Percentiles rank a stretch among this genome's conserved stretches.
These are phyloP conservation scores for Saturnispora ahearnii DNA, from an alignment of 805 yeast genomes.

Conservation along the genomic window DNA sequence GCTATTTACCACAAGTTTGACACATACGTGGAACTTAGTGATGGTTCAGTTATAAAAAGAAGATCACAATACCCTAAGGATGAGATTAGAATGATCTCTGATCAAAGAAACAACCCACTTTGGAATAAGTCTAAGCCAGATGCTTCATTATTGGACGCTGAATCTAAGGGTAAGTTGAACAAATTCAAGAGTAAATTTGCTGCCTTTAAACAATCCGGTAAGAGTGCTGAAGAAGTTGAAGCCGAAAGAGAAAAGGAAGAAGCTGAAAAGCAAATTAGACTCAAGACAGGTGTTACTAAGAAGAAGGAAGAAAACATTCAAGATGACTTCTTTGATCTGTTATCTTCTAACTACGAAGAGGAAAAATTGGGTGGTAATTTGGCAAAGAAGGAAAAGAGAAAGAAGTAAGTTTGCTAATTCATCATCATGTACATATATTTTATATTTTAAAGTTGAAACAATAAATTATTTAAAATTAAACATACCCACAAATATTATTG, in stretches of 20 bases:
- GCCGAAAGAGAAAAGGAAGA: slow-evolving; percentile 20
- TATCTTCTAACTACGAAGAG: slow-evolving; percentile 39
- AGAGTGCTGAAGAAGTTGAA: slow-evolving; percentile 24
- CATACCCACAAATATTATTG: no score
- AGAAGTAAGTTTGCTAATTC: slow-evolving; percentile 14
- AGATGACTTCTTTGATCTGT: slow-evolving; percentile 43
- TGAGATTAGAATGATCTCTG: slow-evolving; percentile 77
- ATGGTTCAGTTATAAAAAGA: slow-evolving; percentile 82
- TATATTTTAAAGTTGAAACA: not conserved
- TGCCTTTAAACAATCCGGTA: slow-evolving; percentile 33
- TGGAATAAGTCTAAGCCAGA: slow-evolving; percentile 89
- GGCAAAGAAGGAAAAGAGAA: slow-evolving; percentile 25
- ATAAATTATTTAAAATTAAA: not conserved
- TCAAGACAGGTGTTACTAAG: slow-evolving; percentile 22
- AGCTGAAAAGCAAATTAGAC: slow-evolving; percentile 22
- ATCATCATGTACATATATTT: slow-evolving; percentile 5
- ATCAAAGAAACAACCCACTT: slow-evolving; percentile 75
- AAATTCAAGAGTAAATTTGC: slow-evolving; percentile 64
- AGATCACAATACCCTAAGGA: slow-evolving; percentile 82
- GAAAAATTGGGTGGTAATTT: slow-evolving; percentile 30
- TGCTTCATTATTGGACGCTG: slow-evolving; percentile 64
- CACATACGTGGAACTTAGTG: slow-evolving; percentile 81
- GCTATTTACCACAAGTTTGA: slow-evolving; percentile 89
- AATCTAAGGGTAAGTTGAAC: slow-evolving; percentile 72
- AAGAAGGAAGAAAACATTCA: slow-evolving; percentile 19